phyloP scores from a whole-genome alignment of 768 basidiomycete genomes.

The Lactarius deliciosus region DNA sequence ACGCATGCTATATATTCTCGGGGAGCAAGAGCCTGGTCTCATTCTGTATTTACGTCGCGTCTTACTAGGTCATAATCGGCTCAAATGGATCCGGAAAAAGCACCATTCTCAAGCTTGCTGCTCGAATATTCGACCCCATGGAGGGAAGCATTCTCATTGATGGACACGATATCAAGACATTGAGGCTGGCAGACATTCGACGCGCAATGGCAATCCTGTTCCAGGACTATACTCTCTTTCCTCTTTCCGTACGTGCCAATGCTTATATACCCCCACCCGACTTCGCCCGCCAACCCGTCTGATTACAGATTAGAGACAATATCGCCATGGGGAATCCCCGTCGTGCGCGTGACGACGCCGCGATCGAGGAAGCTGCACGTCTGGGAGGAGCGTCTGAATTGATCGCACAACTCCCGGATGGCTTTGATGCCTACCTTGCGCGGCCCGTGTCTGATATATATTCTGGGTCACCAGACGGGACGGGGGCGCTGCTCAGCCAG shows the following conservation, averaged over 20 bases:
- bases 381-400: constrained; percentile 70
- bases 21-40: not conserved
- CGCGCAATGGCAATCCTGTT: constrained; percentile 70
- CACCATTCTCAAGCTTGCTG: constrained; percentile 72
- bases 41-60: not conserved
- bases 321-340: constrained; percentile 71
- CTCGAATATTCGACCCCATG: constrained; percentile 65
- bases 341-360: constrained; percentile 50
- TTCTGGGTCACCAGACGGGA: constrained; percentile 62
- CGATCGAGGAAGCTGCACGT: constrained; percentile 61
- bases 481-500: constrained; percentile 59
- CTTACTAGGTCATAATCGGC: constrained; percentile 66
- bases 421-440: constrained; percentile 70
- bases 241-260: constrained; percentile 58
- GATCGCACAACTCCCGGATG: constrained; percentile 61
- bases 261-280: not conserved
- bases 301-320: constrained; percentile 66
- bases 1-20: not conserved
- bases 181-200: constrained; percentile 64
- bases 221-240: constrained; percentile 81
- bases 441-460: constrained; percentile 68
- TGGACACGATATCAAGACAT: constrained; percentile 56
- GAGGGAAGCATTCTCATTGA: constrained; percentile 73
- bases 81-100: constrained; percentile 79
- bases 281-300: not conserved